Evolutionary conservation across 306 rosid genomes (phyloP), one percentile per base, ranked within the genome.

Genomic region (Lithocarpus polystachyus): DNA sequence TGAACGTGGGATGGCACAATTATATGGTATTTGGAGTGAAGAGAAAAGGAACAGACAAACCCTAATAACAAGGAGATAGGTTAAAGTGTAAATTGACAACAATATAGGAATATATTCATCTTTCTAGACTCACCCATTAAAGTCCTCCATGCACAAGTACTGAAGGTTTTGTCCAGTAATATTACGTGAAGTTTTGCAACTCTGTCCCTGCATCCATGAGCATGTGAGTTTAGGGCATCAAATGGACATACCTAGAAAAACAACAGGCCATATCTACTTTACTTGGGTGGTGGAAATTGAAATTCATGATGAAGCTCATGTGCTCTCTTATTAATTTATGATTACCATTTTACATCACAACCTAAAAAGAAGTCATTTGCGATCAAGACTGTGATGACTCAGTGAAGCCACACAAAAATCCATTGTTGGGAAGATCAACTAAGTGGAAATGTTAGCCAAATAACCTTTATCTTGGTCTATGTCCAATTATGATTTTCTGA

Each of bases 401-500:
- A 29, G 76, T 56, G 73, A 84, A 86, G 91, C 83, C 51, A 57
- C 85, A 77, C 28, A 75, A 52, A 48, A 12, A 10, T 82, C 77
- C 83, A 35, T 73, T 54, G 89, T 73, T 73, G 74, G 81, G 86
- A 68, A 81, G 37, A 72, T 81, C 76, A 71, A 78, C 56, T 67
- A 67, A 73, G 59, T 4, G 17, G 31, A 73, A 80, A 54, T 52
- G 71, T 35, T 28, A 59, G 72, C 57, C 20, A 77, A 74, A 70
- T 76, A 40, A 7, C 56, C 72, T 79, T 80, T 77, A 72, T 48
- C 77, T 89, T 73, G 89, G 89, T 67, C 54, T 75, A 37, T 75
- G 89, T 40, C 48, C 82, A 20, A 31, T 3, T 76, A 89, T 90
- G 79, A 90, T 87, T 79, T 79, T 73, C 84, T 87, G 90, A 88